A percentile compares a stretch with the other conserved stretches of the same genome.
Conservation (phyloP, 805 yeast genomes). For the Lachancea sp. region DNA sequence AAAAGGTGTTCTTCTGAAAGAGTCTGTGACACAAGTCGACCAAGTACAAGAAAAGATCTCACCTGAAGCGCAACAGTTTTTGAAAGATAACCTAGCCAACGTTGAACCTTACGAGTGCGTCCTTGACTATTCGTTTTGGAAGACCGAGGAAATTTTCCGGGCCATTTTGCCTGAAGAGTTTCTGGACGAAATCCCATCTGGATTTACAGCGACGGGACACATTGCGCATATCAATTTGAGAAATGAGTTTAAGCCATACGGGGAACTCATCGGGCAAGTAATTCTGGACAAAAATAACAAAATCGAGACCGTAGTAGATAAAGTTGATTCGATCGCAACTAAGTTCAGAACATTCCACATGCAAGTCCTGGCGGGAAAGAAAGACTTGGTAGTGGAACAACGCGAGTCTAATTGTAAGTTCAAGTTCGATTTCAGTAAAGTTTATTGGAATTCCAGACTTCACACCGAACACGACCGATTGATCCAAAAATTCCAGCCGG, state of each 20-base stretch:
- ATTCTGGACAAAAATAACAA: conserved; percentile 76
- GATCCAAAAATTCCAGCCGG: conserved; percentile 50
- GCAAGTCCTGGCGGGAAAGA: conserved; percentile 87
- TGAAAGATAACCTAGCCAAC: conserved; percentile 42
- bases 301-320: conserved; percentile 85
- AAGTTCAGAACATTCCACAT: conserved; percentile 86
- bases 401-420: conserved; percentile 81
- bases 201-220: conserved; percentile 92
- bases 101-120: conserved; percentile 48
- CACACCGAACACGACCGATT: conserved; percentile 90
- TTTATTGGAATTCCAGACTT: conserved; percentile 94
- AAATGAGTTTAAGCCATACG: conserved; percentile 79
- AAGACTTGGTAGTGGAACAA: conserved; percentile 64
- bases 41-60: conserved; percentile 38
- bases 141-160: conserved; percentile 74
- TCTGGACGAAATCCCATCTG: conserved; percentile 73
- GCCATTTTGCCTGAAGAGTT: conserved; percentile 67
- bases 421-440: conserved; percentile 83
- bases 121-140: conserved; percentile 78
- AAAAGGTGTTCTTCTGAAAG: conserved; percentile 51
- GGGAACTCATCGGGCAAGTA: conserved; percentile 77
- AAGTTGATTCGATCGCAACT: conserved; percentile 79
- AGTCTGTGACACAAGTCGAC: conserved; percentile 38
- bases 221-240: conserved; percentile 86
- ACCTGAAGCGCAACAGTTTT: conserved; percentile 37